These are phyloP conservation scores for Saccharomyces hybrid DNA, from an alignment of 1,139 yeast genomes.

Conservation along the genomic window DNA sequence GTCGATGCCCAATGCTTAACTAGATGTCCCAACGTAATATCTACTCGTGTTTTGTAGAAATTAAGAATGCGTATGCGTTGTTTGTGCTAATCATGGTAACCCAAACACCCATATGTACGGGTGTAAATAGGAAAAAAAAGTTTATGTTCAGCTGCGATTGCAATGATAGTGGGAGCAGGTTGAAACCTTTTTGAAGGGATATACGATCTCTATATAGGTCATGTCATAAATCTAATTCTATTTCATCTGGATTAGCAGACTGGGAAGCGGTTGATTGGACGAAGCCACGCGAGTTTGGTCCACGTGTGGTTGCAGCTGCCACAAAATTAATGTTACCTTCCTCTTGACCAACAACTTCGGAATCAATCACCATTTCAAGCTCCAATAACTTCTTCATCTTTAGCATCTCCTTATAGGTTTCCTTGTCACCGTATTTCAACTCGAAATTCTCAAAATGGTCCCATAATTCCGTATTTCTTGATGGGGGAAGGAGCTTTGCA, in stretches of 20 bases:
- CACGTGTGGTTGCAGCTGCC: conserved; percentile 18
- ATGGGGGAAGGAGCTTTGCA: conserved; percentile 41
- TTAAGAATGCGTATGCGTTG: background rate
- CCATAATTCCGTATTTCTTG: conserved; percentile 41
- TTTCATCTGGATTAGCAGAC: conserved; percentile 50
- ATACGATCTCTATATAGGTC: background rate
- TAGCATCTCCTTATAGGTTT: conserved; percentile 68
- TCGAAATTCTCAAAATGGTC: conserved; percentile 69
- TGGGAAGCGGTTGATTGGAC: background rate
- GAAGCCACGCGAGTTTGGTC: background rate
- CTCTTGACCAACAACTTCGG: conserved; percentile 29
- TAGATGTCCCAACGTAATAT: no score
- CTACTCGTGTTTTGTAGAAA: no score
- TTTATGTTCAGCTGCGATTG: background rate
- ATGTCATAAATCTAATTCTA: conserved; percentile 45
- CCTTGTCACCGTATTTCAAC: conserved; percentile 59
- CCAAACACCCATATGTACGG: background rate
- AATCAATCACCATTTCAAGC: conserved; percentile 35
- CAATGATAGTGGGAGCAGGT: background rate
- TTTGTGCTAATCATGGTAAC: background rate
- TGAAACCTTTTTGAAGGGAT: background rate
- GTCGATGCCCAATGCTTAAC: no score
- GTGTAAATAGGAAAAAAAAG: background rate
- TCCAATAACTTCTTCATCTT: conserved; percentile 51
- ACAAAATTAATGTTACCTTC: conserved; percentile 46